Evolutionary conservation across 768 basidiomycete genomes (phyloP).

Genomic region (Russula virescens): DNA sequence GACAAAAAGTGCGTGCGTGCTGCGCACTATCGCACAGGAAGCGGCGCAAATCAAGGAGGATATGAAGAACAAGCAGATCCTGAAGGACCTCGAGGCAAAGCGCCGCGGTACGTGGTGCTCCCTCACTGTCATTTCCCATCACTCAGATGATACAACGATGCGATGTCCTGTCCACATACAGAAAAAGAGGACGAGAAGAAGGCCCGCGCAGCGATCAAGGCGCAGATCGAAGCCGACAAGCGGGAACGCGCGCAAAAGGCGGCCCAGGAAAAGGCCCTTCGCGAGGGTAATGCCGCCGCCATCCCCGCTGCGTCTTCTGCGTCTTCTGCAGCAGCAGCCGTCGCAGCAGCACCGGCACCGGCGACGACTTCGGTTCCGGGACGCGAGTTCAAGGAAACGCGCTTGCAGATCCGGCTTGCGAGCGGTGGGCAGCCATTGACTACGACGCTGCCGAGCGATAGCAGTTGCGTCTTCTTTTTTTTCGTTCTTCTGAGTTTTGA

Average conservation of each 20-base stretch:
- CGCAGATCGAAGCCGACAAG: slow-evolving; percentile 94
- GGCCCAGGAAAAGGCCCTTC: slow-evolving; percentile 85
- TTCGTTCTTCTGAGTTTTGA: background rate
- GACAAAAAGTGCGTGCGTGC: background rate
- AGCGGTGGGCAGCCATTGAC: slow-evolving; percentile 77
- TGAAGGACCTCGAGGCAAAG: slow-evolving; percentile 79
- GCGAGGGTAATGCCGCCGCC: slow-evolving; percentile 57
- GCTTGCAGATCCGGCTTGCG: slow-evolving; percentile 85
- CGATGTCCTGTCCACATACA: too few species aligned
- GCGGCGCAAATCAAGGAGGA: slow-evolving; percentile 68
- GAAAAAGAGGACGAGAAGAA: slow-evolving; percentile 89
- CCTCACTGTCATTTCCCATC: too few species aligned
- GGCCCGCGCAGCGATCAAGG: slow-evolving; percentile 81
- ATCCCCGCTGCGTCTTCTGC: slow-evolving; percentile 33
- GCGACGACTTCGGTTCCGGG: slow-evolving; percentile 43
- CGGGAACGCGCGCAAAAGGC: slow-evolving; percentile 79
- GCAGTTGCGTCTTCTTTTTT: slow-evolving; percentile 47
- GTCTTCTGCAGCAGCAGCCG: slow-evolving; percentile 34
- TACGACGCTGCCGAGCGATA: slow-evolving; percentile 72
- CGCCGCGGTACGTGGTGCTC: slow-evolving; percentile 54
- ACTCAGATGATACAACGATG: too few species aligned
- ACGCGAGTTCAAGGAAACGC: slow-evolving; percentile 79
- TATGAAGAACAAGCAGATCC: slow-evolving; percentile 65
- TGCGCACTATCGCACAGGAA: slow-evolving; percentile 46
- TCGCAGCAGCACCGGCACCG: slow-evolving; percentile 21